These are phyloP conservation scores for Platanthera guangdongensis DNA, from an alignment of 106 monocot genomes.

Conservation along the genomic window DNA sequence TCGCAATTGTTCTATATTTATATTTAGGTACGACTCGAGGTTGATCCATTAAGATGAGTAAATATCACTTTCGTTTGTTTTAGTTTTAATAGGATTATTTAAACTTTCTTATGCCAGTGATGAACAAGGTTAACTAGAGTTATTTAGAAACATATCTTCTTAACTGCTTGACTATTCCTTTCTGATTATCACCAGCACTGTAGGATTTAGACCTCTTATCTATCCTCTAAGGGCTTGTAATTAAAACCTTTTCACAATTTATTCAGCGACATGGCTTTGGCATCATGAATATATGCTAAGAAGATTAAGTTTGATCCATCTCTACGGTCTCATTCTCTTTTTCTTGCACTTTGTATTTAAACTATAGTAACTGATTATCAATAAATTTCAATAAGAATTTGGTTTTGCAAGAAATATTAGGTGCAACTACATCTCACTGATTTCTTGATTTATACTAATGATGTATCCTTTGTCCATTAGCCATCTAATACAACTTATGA, in stretches of 20 bases:
- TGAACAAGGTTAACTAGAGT: not conserved
- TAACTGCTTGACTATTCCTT: not conserved
- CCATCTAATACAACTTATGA: too few relatives aligned
- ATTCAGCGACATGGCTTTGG: not conserved
- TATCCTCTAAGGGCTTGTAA: not conserved
- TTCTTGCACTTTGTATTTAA: not conserved
- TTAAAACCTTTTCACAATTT: not conserved
- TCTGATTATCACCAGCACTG: not conserved
- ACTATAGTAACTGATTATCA: not conserved
- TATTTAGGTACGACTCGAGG: not conserved
- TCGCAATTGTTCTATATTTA: not conserved
- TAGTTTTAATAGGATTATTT: not conserved
- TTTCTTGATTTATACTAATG: too few relatives aligned
- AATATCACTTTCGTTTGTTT: not conserved
- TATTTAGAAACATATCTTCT: not conserved
- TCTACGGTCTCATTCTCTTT: not conserved
- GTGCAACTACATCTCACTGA: too few relatives aligned
- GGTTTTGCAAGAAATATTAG: too few relatives aligned
- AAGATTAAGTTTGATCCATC: not conserved
- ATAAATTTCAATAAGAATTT: too few relatives aligned
- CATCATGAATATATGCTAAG: not conserved
- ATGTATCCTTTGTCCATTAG: too few relatives aligned
- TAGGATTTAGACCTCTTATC: not conserved
- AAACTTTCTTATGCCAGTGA: not conserved
- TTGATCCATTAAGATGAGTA: not conserved